Conservation (phyloP, 345 rosid species). For the Eucalyptus regnans region DNA sequence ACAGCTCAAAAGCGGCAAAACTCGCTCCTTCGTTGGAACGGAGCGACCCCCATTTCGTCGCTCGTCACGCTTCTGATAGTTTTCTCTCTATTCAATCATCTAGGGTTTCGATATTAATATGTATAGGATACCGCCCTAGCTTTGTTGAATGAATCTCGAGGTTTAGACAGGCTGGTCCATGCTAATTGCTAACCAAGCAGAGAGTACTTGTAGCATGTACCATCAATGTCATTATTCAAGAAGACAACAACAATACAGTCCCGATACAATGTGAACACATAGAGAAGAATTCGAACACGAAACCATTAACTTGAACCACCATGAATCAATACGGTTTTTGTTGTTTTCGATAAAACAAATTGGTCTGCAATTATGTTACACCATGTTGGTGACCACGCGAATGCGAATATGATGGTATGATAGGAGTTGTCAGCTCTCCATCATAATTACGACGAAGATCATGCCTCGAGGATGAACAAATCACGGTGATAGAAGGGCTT, state of each 20-base stretch:
- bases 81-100: not conserved
- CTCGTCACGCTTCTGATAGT: not conserved
- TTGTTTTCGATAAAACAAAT: not conserved
- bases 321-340: not conserved
- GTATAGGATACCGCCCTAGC: not conserved
- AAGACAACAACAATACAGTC: not conserved
- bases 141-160: not conserved
- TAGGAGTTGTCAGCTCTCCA: not conserved
- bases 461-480: not conserved
- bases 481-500: not conserved
- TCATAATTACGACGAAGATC: not conserved
- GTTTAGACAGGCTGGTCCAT: not conserved
- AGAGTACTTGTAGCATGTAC: not conserved
- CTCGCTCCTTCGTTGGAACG: not conserved
- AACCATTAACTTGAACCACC: not conserved
- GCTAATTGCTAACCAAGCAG: not conserved
- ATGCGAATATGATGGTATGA: not conserved
- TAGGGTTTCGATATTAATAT: not conserved
- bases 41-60: not conserved
- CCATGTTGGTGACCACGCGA: not conserved
- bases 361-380: not conserved
- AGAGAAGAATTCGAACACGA: not conserved
- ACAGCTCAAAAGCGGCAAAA: not conserved
- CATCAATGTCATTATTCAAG: not conserved
- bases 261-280: not conserved